Evolutionary conservation across 2,329 filamentous ascomycete species (phyloP).

Genomic region (Pseudogymnoascus sp.): DNA sequence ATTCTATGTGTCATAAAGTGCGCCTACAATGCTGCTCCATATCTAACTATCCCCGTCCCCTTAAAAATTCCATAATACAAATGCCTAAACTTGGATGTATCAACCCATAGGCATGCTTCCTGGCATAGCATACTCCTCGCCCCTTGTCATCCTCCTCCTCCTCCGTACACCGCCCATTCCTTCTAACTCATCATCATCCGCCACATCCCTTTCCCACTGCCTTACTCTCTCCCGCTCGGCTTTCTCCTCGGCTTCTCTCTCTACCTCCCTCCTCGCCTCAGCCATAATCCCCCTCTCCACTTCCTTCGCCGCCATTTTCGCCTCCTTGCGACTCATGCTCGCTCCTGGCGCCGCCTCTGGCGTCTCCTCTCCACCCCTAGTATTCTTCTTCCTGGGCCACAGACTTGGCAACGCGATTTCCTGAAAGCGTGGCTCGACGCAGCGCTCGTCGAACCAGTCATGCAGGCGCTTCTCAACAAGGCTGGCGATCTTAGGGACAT

Average conservation of each 20-base stretch:
- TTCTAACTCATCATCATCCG: constrained; percentile 1
- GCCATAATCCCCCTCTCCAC: constrained; percentile 40
- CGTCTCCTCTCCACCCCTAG: constrained; percentile 62
- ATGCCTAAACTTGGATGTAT: background rate
- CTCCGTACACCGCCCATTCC: constrained; percentile 12
- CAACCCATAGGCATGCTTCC: constrained; percentile 28
- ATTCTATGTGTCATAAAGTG: constrained; percentile 6
- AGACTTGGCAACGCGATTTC: constrained; percentile 76
- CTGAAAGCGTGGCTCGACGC: constrained; percentile 79
- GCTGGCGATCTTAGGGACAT: constrained; percentile 83
- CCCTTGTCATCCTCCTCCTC: constrained; percentile 29
- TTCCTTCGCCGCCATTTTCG: constrained; percentile 44
- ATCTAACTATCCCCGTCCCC: background rate
- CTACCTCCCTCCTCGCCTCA: constrained; percentile 31
- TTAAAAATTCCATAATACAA: background rate
- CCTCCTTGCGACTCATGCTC: constrained; percentile 48
- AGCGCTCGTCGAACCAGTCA: constrained; percentile 81
- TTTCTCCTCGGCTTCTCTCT: constrained; percentile 21
- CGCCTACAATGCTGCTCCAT: background rate
- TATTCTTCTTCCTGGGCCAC: constrained; percentile 81
- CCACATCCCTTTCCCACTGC: constrained; percentile 13
- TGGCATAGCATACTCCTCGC: constrained; percentile 30
- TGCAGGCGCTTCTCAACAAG: constrained; percentile 73
- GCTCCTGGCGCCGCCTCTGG: constrained; percentile 26
- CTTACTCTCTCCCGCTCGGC: constrained; percentile 27